Conservation (phyloP, 1,284 basidiomycete species). For the Pseudozyma hubeiensis region DNA sequence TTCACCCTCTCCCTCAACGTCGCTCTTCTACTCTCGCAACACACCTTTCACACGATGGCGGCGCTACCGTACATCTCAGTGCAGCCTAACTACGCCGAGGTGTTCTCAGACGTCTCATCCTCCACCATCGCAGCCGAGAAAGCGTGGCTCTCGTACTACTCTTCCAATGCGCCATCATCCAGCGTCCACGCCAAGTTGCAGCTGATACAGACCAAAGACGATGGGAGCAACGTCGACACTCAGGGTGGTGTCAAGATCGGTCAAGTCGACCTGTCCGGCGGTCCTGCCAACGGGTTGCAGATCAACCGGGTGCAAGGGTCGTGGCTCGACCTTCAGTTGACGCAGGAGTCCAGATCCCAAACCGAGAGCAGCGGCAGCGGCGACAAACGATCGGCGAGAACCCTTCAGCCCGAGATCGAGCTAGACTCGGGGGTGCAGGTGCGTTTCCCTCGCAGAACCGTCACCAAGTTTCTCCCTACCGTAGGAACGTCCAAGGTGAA, state of each 20-base stretch:
- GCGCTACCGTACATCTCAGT: slow-evolving; percentile 71
- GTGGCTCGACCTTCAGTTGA: slow-evolving; percentile 38
- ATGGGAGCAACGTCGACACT: slow-evolving; percentile 38
- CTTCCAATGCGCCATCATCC: slow-evolving; percentile 47
- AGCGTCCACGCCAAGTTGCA: slow-evolving; percentile 48
- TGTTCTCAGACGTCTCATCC: slow-evolving; percentile 75
- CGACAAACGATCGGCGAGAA: slow-evolving; percentile 27
- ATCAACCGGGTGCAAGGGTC: slow-evolving; percentile 26
- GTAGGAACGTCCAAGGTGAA: slow-evolving; percentile 35
- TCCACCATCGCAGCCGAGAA: slow-evolving; percentile 75
- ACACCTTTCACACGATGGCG: slow-evolving; percentile 17
- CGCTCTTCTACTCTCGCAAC: no score
- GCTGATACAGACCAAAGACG: slow-evolving; percentile 46
- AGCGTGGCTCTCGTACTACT: slow-evolving; percentile 80
- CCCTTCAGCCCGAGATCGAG: slow-evolving; percentile 25
- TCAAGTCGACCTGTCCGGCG: slow-evolving; percentile 25
- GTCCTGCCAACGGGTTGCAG: slow-evolving; percentile 15
- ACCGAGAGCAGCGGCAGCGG: not conserved
- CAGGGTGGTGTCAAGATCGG: slow-evolving; percentile 55
- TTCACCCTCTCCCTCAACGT: not conserved
- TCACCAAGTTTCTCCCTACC: slow-evolving; percentile 25
- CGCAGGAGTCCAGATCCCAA: not conserved
- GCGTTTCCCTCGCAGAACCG: slow-evolving; percentile 17
- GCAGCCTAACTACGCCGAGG: slow-evolving; percentile 75
- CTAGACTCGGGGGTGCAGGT: slow-evolving; percentile 29